Conservation (phyloP, 306 rosid species). For the Alnus glutinosa region DNA sequence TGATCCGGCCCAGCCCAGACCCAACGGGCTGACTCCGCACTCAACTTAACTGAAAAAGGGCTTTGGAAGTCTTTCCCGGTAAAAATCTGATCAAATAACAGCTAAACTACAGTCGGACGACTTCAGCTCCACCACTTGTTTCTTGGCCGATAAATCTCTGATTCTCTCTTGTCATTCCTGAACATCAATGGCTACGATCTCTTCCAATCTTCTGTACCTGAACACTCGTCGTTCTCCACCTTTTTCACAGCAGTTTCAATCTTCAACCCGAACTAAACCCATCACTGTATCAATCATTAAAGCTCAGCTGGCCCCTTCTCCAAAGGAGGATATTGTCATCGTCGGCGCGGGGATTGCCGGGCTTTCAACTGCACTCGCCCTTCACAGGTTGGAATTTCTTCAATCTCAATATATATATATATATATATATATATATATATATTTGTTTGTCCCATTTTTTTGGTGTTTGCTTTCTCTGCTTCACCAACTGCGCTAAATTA, state of each 20-base stretch:
- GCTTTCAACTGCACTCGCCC: conserved; percentile 76
- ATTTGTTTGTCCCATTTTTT: background rate
- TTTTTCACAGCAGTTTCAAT: conserved; percentile 18
- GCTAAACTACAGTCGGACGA: too few relatives aligned
- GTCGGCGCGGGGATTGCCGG: conserved; percentile 82
- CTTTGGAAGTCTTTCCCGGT: too few relatives aligned
- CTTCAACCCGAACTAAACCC: conserved; percentile 29
- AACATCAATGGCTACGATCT: conserved; percentile 46
- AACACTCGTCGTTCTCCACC: conserved; percentile 24
- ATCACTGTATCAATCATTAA: conserved; percentile 14
- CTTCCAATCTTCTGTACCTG: conserved; percentile 31
- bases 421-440: too few relatives aligned
- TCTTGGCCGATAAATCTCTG: too few relatives aligned
- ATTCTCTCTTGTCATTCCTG: too few relatives aligned
- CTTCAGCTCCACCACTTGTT: too few relatives aligned
- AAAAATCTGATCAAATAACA: too few relatives aligned
- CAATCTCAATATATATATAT: background rate
- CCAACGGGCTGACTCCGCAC: too few relatives aligned
- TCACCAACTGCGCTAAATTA: background rate
- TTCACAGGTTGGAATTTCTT: conserved; percentile 49
- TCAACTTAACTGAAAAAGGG: too few relatives aligned
- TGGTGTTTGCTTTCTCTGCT: background rate
- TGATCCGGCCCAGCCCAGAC: too few relatives aligned
- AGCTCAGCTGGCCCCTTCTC: conserved; percentile 40
- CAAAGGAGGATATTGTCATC: conserved; percentile 56